These are phyloP conservation scores for Vitis rotundifolia DNA, from an alignment of 164 flowering plant genomes.

Conservation along the genomic window DNA sequence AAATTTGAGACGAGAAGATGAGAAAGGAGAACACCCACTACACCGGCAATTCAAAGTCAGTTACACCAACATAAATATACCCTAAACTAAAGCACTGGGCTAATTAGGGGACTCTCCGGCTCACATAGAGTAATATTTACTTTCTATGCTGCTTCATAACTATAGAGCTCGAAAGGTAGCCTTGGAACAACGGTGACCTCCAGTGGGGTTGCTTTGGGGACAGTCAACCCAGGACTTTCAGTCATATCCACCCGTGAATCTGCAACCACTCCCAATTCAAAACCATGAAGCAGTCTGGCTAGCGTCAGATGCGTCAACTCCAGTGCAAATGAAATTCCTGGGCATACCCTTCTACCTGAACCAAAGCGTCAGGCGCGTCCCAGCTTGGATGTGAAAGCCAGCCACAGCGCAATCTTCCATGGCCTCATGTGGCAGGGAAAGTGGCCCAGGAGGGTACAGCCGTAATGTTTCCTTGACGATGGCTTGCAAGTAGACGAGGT, in stretches of 20 bases:
- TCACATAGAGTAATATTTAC: too few species aligned
- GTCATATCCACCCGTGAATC: constrained; percentile 24
- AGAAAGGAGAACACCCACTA: too few species aligned
- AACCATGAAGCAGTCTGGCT: constrained; percentile 31
- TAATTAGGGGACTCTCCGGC: too few species aligned
- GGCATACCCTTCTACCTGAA: constrained; percentile 33
- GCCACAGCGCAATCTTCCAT: constrained; percentile 26
- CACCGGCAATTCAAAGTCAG: too few species aligned
- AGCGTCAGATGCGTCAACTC: constrained; percentile 21
- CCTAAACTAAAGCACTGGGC: too few species aligned
- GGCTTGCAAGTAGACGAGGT: constrained; percentile 28
- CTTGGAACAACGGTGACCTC: constrained; percentile 27
- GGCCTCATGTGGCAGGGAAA: constrained; percentile 20
- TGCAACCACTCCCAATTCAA: constrained; percentile 10
- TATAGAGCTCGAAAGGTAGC: not conserved
- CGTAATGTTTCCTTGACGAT: constrained; percentile 24
- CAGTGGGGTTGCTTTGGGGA: constrained; percentile 17
- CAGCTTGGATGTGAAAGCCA: constrained; percentile 26
- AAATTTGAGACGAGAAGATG: too few species aligned
- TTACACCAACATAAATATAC: too few species aligned
- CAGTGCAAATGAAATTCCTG: constrained; percentile 17
- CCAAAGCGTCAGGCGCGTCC: constrained; percentile 36
- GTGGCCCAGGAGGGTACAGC: constrained; percentile 17
- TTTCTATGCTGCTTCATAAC: too few species aligned
- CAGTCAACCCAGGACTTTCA: constrained; percentile 12